Evolutionary conservation across 345 rosid species (phyloP), one percentile per base, ranked within the genome.

Genomic region (Raphanus sativus): DNA sequence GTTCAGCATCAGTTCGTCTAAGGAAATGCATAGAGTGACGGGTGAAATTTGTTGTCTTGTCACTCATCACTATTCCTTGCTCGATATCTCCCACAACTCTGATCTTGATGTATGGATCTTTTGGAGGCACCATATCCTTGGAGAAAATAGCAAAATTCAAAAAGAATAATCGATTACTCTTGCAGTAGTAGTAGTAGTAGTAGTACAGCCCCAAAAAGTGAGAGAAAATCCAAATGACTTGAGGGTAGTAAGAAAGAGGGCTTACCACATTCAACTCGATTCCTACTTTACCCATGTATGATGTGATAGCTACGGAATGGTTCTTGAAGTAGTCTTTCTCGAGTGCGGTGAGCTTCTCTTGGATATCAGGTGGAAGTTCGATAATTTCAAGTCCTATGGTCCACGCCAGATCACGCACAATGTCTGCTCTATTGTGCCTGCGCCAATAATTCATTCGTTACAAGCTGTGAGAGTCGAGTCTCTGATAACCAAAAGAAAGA

Each of bases 71-170:
- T 71, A 89, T 86, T 70, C 88, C 94, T 26, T 87, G 87, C 61
- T 93, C 98, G 26, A 95, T 85, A 73, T 90, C 92, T 66, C 87
- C 94, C 28, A 92, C 84, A 52, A 91, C 91, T 76, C 98, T 86
- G 75, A 92, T 94, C 82, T 92, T 89, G 75, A 90, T 87, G 86
- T 88, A 94, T 50, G 98, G 96, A 80, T 94, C 98, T 80, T 94
- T 94, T 5, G 98, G 97, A 8, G 98, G 97, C 76, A 94, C 98
- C 94, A 88, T 90, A 81, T 90, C 98, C 98, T 94, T 81, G 52
- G 56, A 80, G 67, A 83, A 64, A 61, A 8, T 2, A 13, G 15
- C 15, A 48, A 25, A 65, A n/a, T n/a, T 13, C 29, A 4, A 40
- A 63, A 65, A 28, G 29, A 0, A 28, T 28, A 28, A 28, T 28